Conservation (phyloP, 306 rosid genomes). For the Prunus padus region DNA sequence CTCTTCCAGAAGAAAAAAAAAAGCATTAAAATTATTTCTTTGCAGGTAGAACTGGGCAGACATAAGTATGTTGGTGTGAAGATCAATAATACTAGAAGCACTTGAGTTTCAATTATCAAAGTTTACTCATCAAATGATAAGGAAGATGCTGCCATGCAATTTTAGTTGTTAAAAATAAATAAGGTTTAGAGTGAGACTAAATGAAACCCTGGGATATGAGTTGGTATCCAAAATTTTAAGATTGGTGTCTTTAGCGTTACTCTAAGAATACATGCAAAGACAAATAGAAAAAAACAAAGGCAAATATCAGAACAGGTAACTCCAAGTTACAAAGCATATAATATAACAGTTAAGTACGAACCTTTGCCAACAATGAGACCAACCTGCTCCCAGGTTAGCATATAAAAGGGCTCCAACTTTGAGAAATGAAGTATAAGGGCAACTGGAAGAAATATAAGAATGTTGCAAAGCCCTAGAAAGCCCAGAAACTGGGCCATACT, state of each 20-base stretch:
- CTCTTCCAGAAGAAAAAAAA: too few relatives aligned
- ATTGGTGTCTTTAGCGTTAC: too few relatives aligned
- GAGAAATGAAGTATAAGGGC: constrained; percentile 62
- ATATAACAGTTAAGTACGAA: constrained; percentile 28
- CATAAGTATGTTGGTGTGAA: neutral
- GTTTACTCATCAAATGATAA: neutral
- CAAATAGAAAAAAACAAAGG: neutral
- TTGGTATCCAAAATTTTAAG: neutral
- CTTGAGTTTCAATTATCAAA: neutral
- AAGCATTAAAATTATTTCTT: neutral
- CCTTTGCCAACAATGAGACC: constrained; percentile 94
- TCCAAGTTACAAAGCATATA: neutral
- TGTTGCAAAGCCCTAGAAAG: constrained; percentile 80
- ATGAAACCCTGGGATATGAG: neutral
- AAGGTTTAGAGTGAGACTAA: neutral
- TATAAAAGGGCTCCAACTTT: constrained; percentile 54
- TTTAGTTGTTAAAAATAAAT: neutral
- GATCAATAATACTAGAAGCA: neutral
- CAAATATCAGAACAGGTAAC: neutral
- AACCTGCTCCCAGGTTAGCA: constrained; percentile 71
- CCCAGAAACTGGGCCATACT: constrained; percentile 98
- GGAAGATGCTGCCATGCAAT: neutral
- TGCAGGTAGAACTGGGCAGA: neutral
- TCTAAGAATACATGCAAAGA: neutral
- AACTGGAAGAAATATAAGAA: constrained; percentile 73